Evolutionary conservation across 768 basidiomycete species (phyloP), one percentile per base, ranked within the genome.

Genomic region (Trichaptum fuscoviolaceum): DNA sequence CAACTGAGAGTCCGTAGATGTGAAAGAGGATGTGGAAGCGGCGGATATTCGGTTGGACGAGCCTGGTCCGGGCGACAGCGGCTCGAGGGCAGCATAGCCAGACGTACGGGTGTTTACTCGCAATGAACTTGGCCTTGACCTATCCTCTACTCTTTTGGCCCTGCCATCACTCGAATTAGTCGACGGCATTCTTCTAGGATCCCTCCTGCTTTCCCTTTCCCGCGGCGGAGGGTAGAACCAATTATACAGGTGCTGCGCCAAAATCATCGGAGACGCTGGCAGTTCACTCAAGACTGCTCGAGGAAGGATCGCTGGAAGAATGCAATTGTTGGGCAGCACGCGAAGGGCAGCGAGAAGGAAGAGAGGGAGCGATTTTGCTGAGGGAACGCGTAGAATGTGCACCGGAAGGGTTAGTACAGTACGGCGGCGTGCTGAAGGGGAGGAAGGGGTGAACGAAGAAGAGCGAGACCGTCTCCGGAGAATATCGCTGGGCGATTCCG

Each of bases 241-340:
- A 17, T 25, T 34, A 20, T 61, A 61, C 20, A 52, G 20, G 2
- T 52, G 42, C 10, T 52, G 42, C 10, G 59, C 24, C 24, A 61
- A 18, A 23, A 61, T 61, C 25, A 34, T 34, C 24, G 59, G 59
- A 61, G 25, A 61, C 24, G 59, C 59, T 25, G 59, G 59, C 24
- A 61, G 59, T 17, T 61, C 59, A 34, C 59, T 34, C 25, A 61
- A 17, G 30, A 61, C 25, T 34, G 59, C 17, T 20, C 30, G 59
- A 9, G 59, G 59, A 4, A 61, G 59, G 15, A 61, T 25, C 7
- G 59, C 24, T 25, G 59, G 25, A 3, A 34, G 25, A 3, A 61
- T 61, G 24, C 59, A 61, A 20, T 61, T 61, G 24, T 12, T 25
- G 10, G 59, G 59, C 24, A 61, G 15, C 15, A 61, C 30, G 23